These are phyloP conservation scores for Withania somnifera DNA, from an alignment of 305 asterid species.

Conservation along the genomic window DNA sequence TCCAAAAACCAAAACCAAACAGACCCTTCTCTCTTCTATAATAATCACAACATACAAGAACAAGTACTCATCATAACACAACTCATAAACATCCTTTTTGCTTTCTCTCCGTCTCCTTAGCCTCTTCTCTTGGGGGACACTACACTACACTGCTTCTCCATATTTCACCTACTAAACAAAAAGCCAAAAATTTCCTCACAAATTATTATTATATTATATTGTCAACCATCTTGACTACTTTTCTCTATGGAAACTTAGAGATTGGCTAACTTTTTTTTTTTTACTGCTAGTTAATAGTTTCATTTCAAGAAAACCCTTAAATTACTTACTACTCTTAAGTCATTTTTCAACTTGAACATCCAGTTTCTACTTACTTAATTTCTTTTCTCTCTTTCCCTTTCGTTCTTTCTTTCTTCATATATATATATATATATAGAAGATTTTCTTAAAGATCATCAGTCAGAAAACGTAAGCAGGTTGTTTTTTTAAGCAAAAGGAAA, in stretches of 20 bases:
- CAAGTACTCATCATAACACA: neutral
- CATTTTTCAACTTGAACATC: neutral
- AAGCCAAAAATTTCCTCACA: too few relatives aligned
- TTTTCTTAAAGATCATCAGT: neutral
- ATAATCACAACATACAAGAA: neutral
- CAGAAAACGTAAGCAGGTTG: neutral
- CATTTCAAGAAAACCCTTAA: too few relatives aligned
- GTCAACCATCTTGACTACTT: slow-evolving; percentile 2
- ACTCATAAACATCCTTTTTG: neutral
- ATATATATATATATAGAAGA: neutral
- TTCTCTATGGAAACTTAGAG: neutral
- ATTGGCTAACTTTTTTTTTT: neutral
- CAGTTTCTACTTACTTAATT: neutral
- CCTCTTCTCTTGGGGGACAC: slow-evolving; percentile 10
- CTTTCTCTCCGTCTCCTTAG: slow-evolving; percentile 9
- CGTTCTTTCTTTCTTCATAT: neutral
- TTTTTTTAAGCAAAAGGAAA: neutral
- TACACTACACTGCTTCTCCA: too few relatives aligned
- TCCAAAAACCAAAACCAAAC: neutral
- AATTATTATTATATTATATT: too few relatives aligned
- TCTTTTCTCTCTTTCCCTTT: neutral
- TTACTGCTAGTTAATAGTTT: too few relatives aligned
- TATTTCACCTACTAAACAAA: neutral
- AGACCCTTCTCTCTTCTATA: neutral
- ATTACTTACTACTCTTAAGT: neutral